phyloP scores from a whole-genome alignment of 495 filamentous ascomycete genomes.

The Xylaria bambusicola region DNA sequence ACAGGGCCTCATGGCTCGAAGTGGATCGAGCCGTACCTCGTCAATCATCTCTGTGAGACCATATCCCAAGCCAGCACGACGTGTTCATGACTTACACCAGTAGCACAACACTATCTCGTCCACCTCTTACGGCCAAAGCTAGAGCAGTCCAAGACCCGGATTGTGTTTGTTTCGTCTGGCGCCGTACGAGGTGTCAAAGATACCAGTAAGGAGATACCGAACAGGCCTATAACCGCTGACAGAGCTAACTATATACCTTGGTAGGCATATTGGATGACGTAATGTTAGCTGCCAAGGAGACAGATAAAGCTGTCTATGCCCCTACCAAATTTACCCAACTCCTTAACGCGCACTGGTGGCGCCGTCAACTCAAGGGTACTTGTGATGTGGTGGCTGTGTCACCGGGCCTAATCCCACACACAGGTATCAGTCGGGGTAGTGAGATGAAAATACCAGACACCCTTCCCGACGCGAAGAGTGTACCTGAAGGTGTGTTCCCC shows the following conservation, averaged over 20 bases:
- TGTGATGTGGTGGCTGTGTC: conserved; percentile 47
- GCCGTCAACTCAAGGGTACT: conserved; percentile 41
- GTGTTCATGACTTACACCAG: neutral
- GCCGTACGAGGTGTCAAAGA: conserved; percentile 37
- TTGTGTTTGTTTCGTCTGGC: conserved; percentile 48
- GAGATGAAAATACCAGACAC: conserved; percentile 19
- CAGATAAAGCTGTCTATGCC: conserved; percentile 29
- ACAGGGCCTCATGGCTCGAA: conserved; percentile 36
- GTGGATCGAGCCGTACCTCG: conserved; percentile 42
- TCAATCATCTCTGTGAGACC: conserved; percentile 47
- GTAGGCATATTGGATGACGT: conserved; percentile 32
- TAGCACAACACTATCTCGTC: conserved; percentile 50
- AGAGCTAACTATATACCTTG: conserved; percentile 6
- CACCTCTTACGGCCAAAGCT: conserved; percentile 44
- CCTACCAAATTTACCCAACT: conserved; percentile 48
- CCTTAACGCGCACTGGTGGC: conserved; percentile 51
- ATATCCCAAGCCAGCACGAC: neutral
- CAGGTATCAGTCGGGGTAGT: conserved; percentile 30
- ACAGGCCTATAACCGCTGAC: neutral
- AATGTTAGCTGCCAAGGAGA: conserved; percentile 33
- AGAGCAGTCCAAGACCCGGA: conserved; percentile 36
- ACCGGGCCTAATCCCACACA: conserved; percentile 45
- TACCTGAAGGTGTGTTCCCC: conserved; percentile 38
- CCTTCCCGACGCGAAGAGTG: conserved; percentile 40
- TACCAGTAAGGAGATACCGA: conserved; percentile 24